phyloP scores from a whole-genome alignment of 75 land plant genomes.

The Larix kaempferi region DNA sequence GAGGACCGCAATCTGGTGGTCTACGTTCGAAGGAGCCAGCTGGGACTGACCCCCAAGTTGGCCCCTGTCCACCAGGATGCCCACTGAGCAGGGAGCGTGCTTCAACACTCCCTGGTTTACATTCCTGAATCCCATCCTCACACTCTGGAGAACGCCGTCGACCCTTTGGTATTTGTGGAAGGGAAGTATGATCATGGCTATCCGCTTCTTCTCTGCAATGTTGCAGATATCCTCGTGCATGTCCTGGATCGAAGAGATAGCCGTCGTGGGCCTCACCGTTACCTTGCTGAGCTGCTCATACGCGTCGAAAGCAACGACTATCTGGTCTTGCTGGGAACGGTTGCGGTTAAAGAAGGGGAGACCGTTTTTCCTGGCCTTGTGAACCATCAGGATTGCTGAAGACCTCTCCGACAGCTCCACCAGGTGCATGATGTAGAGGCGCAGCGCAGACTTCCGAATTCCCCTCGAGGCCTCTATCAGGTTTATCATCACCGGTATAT shows the following conservation, averaged over 20 bases:
- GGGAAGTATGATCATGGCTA: slow-evolving; percentile 62
- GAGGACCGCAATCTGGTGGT: slow-evolving; percentile 37
- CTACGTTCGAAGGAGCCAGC: slow-evolving; percentile 31
- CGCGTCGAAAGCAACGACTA: slow-evolving; percentile 70
- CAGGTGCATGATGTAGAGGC: slow-evolving; percentile 76
- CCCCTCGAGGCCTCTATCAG: slow-evolving; percentile 67
- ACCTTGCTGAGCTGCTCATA: slow-evolving; percentile 67
- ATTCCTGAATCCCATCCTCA: slow-evolving; percentile 26
- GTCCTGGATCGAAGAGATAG: slow-evolving; percentile 56
- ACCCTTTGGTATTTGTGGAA: slow-evolving; percentile 67
- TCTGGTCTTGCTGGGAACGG: slow-evolving; percentile 30
- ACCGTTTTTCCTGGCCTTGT: slow-evolving; percentile 66
- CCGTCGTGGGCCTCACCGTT: slow-evolving; percentile 64
- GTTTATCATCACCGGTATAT: slow-evolving; percentile 68
- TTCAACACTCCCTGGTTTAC: slow-evolving; percentile 47
- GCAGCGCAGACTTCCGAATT: slow-evolving; percentile 27
- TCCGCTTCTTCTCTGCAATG: slow-evolving; percentile 54
- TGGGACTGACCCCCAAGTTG: slow-evolving; percentile 34
- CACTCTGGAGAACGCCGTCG: slow-evolving; percentile 54
- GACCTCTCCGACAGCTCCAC: slow-evolving; percentile 83
- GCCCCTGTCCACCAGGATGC: slow-evolving; percentile 64
- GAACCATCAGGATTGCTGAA: slow-evolving; percentile 71
- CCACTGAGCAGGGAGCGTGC: slow-evolving; percentile 71
- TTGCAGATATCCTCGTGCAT: slow-evolving; percentile 88
- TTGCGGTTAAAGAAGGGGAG: slow-evolving; percentile 54